phyloP scores from a whole-genome alignment of 805 yeast species.

The Blastobotrys peoriensis region DNA sequence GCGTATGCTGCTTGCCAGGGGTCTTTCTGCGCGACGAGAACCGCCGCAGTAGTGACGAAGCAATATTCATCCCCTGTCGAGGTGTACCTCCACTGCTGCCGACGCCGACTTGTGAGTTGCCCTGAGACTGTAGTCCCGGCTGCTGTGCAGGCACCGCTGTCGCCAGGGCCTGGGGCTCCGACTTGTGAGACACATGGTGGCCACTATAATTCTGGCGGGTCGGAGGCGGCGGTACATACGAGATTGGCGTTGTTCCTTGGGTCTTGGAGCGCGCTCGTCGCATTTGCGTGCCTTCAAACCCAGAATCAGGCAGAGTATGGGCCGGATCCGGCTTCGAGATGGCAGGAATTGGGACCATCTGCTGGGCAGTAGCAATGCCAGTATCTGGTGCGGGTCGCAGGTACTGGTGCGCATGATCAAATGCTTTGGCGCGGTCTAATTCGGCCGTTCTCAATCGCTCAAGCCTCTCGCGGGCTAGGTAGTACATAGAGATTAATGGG shows the following conservation, averaged over 20 bases:
- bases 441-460: conserved; percentile 62
- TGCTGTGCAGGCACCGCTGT: conserved; percentile 4
- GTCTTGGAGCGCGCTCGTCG: conserved; percentile 13
- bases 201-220: neutral
- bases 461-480: conserved; percentile 76
- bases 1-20: conserved; percentile 3
- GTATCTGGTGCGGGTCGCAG: conserved; percentile 6
- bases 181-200: conserved; percentile 1
- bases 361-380: conserved; percentile 3
- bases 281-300: neutral
- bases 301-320: neutral
- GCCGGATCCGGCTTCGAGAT: conserved; percentile 2
- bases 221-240: conserved; percentile 6
- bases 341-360: conserved; percentile 6
- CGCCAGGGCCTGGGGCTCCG: conserved; percentile 1
- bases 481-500: conserved; percentile 83
- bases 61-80: conserved; percentile 8
- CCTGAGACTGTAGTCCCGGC: conserved; percentile 8
- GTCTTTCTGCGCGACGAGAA: conserved; percentile 17
- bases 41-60: conserved; percentile 19
- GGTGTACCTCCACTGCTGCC: conserved; percentile 4
- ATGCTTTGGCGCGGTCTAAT: conserved; percentile 15
- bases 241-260: conserved; percentile 12
- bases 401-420: neutral
- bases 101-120: neutral